Evolutionary conservation across 1,139 yeast genomes (phyloP), one percentile per base, ranked within the genome.

Genomic region (Meyerozyma carpophila): DNA sequence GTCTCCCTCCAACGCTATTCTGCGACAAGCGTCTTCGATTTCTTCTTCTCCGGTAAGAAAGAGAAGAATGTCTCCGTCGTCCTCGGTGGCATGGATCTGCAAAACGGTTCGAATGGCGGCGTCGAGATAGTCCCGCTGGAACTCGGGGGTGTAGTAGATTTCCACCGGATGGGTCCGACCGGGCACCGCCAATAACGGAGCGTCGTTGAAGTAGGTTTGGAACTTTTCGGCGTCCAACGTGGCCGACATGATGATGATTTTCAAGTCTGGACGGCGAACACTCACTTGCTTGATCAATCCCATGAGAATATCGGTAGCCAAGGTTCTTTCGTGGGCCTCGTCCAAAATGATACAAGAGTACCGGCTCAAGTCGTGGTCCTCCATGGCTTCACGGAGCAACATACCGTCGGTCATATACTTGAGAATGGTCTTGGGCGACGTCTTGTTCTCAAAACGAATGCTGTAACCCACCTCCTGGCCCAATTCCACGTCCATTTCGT

Each of bases 331-430:
- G 72, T 93, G 98, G 44, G 98, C 98, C 71, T 93, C 98, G 76
- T 93, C 98, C 49, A 93, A 73, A 53, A 93, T 90, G 48, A 93
- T 86, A 59, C 96, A 91, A 20, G 95, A 84, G 65, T 93, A 93
- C 49, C 85, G 75, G 7, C 71, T 69, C 59, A 93, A 73, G 49
- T 83, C 78, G 53, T 90, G 97, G 63, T 93, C 98, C 50, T 86
- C 94, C 98, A 93, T 91, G 31, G 98, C 98, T 66, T 93, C 98
- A 59, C 98, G 79, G 54, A 93, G 72, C 46, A 93, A 76, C 97
- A 93, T 91, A 82, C 98, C 98, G 70, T 93, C 98, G 11, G 98
- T 93, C 98, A 93, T 89, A 69, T 93, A 93, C 66, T 91, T 91
- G 57, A 93, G 73, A 41, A 90, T 77, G 2, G 98, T 93, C 53